Conservation (phyloP, 176 grass and related monocot species). For the Elymus sibiricus region DNA sequence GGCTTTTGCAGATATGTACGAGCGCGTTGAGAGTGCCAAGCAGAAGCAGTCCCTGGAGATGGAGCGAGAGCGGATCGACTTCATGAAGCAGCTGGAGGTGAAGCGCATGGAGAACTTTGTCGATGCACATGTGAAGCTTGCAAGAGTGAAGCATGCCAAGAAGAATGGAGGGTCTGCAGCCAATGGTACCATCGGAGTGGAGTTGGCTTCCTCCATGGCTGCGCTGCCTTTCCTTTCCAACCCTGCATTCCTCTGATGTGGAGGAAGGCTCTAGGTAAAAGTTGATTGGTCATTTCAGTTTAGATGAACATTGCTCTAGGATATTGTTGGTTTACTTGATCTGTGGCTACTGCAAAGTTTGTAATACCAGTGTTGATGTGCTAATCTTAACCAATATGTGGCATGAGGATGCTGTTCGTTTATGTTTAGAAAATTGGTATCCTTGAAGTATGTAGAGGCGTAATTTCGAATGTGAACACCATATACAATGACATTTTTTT, state of each 20-base stretch:
- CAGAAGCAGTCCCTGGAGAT: constrained; percentile 76
- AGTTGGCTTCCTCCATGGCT: constrained; percentile 55
- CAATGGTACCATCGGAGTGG: constrained; percentile 21
- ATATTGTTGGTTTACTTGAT: constrained; percentile 12
- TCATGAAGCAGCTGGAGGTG: constrained; percentile 76
- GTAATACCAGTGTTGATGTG: neutral
- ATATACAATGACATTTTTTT: neutral
- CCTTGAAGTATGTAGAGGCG: neutral
- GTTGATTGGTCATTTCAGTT: neutral
- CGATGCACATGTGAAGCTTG: constrained; percentile 75
- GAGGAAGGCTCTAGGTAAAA: constrained; percentile 40
- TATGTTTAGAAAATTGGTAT: neutral
- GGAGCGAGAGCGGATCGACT: constrained; percentile 76
- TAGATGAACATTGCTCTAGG: neutral
- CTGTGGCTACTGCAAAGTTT: neutral
- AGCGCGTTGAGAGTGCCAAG: constrained; percentile 75
- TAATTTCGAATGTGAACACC: neutral
- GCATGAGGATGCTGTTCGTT: neutral
- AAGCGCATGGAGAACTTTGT: constrained; percentile 91
- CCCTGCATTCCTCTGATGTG: constrained; percentile 44
- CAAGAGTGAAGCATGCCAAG: constrained; percentile 62
- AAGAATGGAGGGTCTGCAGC: constrained; percentile 34
- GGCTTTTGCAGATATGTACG: constrained; percentile 85
- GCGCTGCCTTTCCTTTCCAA: constrained; percentile 59
- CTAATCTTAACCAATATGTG: neutral